Percentiles rank a stretch among this genome's conserved stretches.
phyloP scores from a whole-genome alignment of 257 asterid genomes.

The Eucommia ulmoides region DNA sequence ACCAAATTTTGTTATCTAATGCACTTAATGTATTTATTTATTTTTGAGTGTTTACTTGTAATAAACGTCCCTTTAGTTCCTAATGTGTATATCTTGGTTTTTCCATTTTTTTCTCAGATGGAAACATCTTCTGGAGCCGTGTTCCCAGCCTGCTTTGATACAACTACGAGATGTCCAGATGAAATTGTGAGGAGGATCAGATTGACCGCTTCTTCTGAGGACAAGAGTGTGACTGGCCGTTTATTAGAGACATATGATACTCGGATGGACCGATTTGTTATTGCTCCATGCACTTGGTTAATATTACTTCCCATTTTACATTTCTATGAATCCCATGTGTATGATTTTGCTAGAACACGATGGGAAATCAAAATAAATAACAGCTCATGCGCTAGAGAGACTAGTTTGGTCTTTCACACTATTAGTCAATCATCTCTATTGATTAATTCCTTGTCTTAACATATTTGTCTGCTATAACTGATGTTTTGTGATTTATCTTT shows the following conservation, averaged over 20 bases:
- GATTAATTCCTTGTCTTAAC: not conserved
- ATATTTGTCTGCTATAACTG: not conserved
- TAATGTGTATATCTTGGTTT: not conserved
- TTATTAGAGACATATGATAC: constrained; percentile 76
- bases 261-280: constrained; percentile 42
- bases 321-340: not conserved
- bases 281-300: constrained; percentile 81
- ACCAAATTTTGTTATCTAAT: too few relatives aligned
- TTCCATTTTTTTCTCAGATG: constrained; percentile 31
- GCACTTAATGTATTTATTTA: too few relatives aligned
- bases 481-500: constrained; percentile 1
- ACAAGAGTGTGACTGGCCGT: constrained; percentile 44
- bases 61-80: too few relatives aligned
- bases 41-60: too few relatives aligned
- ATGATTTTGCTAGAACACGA: not conserved
- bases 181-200: constrained; percentile 75
- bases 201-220: constrained; percentile 53
- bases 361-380: not conserved
- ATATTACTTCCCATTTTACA: constrained; percentile 1
- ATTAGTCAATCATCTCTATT: not conserved
- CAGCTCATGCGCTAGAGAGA: not conserved
- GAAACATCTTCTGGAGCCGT: constrained; percentile 61
- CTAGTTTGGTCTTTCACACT: not conserved
- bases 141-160: constrained; percentile 61
- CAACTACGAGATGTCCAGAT: constrained; percentile 76